These are phyloP conservation scores for Encephalitozoon cuniculi DNA, from an alignment of 371 early-diverging fungal genomes.

Conservation along the genomic window DNA sequence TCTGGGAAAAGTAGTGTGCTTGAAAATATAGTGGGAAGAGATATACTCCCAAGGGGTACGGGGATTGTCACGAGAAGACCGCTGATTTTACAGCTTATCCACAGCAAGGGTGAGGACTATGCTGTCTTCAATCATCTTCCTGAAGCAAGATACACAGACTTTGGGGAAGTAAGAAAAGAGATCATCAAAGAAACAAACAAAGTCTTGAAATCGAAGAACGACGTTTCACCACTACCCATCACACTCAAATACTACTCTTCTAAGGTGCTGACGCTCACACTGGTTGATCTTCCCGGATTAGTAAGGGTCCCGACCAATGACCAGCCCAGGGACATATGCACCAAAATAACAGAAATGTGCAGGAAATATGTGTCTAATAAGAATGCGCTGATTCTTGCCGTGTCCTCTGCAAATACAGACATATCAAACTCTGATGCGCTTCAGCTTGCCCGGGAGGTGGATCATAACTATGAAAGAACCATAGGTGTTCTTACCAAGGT, in stretches of 20 bases:
- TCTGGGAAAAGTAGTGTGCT: slow-evolving; percentile 80
- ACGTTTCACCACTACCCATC: slow-evolving; percentile 65
- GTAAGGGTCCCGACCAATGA: slow-evolving; percentile 67
- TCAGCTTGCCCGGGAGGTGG: slow-evolving; percentile 77
- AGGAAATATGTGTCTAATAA: slow-evolving; percentile 83
- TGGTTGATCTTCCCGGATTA: slow-evolving; percentile 83
- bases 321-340: slow-evolving; percentile 76
- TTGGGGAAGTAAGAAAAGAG: slow-evolving; percentile 72
- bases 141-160: slow-evolving; percentile 68
- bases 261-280: slow-evolving; percentile 74
- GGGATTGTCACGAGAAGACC: slow-evolving; percentile 84
- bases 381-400: slow-evolving; percentile 83
- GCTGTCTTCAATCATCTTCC: slow-evolving; percentile 36
- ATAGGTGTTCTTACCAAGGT: slow-evolving; percentile 82
- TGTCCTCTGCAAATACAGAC: slow-evolving; percentile 81
- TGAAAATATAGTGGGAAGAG: slow-evolving; percentile 76
- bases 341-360: slow-evolving; percentile 87
- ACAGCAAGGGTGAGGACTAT: slow-evolving; percentile 17
- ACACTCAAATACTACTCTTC: slow-evolving; percentile 73
- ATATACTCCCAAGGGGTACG: slow-evolving; percentile 77
- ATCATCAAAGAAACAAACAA: slow-evolving; percentile 77
- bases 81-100: slow-evolving; percentile 72
- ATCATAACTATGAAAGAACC: slow-evolving; percentile 72
- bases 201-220: slow-evolving; percentile 72
- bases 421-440: slow-evolving; percentile 80